Evolutionary conservation across 2,329 filamentous ascomycete species (phyloP).

Genomic region (Epichloe typhina): DNA sequence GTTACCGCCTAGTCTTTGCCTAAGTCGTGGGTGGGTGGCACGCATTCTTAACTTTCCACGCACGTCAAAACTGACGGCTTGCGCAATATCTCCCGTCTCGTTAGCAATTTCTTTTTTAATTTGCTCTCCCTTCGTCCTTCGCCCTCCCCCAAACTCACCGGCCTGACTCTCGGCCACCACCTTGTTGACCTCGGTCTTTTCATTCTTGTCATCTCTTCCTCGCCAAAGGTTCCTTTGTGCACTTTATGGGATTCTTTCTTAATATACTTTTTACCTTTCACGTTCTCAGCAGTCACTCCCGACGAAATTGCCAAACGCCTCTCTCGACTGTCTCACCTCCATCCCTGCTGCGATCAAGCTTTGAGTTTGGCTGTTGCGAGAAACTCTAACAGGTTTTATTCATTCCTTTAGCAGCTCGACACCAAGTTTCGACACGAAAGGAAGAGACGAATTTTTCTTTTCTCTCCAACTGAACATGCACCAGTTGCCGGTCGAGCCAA

Average conservation of each 20-base stretch:
- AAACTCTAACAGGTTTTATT: neutral
- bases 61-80: neutral
- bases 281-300: neutral
- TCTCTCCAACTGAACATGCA: slow-evolving; percentile 6
- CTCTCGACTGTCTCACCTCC: neutral
- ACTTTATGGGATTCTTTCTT: too few species aligned
- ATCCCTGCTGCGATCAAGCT: too few species aligned
- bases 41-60: neutral
- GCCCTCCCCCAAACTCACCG: neutral
- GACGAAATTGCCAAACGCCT: neutral
- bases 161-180: neutral
- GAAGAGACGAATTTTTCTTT: neutral
- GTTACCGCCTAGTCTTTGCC: neutral
- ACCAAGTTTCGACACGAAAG: neutral
- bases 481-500: neutral
- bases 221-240: neutral
- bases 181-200: neutral
- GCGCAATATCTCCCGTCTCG: neutral
- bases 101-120: neutral
- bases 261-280: neutral
- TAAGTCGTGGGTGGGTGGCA: neutral
- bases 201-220: neutral
- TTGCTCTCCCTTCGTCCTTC: neutral
- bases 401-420: neutral
- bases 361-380: neutral